These are phyloP conservation scores for Royoungia palumana DNA, from an alignment of 768 basidiomycete species.

Conservation along the genomic window DNA sequence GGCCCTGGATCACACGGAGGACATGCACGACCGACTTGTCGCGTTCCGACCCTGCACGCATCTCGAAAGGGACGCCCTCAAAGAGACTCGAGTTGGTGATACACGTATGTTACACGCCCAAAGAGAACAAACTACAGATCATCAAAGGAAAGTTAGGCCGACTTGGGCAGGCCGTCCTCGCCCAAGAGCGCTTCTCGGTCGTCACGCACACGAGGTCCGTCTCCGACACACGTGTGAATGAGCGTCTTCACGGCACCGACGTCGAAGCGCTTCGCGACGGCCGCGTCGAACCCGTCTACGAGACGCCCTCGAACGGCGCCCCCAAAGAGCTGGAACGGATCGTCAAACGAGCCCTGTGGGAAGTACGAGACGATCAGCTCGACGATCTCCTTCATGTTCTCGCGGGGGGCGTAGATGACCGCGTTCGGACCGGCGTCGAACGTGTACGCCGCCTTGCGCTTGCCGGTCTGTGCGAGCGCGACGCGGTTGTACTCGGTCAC, in stretches of 20 bases:
- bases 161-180: slow-evolving; percentile 64
- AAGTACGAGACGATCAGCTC: slow-evolving; percentile 79
- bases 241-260: slow-evolving; percentile 81
- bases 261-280: slow-evolving; percentile 69
- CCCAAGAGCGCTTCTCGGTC: slow-evolving; percentile 64
- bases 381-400: slow-evolving; percentile 76
- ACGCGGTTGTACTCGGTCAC: slow-evolving; percentile 92
- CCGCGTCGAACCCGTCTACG: slow-evolving; percentile 71
- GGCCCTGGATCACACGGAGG: too few species aligned
- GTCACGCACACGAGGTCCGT: slow-evolving; percentile 76
- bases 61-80: not conserved
- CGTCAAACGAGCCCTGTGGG: slow-evolving; percentile 78
- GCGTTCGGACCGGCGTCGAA: slow-evolving; percentile 99
- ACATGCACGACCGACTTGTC: too few species aligned
- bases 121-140: too few species aligned
- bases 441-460: slow-evolving; percentile 92
- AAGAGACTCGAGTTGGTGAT: slow-evolving; percentile 3
- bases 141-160: too few species aligned
- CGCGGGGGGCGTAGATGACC: slow-evolving; percentile 85
- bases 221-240: slow-evolving; percentile 91
- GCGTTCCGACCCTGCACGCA: too few species aligned
- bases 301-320: slow-evolving; percentile 47
- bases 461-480: slow-evolving; percentile 50
- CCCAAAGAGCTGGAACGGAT: slow-evolving; percentile 64
- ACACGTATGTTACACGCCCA: slow-evolving; percentile 4